A percentile compares a stretch with the other conserved stretches of the same genome.
Evolutionary conservation across 441 rosid species (phyloP).

Genomic region (Gossypium schwendimanii): DNA sequence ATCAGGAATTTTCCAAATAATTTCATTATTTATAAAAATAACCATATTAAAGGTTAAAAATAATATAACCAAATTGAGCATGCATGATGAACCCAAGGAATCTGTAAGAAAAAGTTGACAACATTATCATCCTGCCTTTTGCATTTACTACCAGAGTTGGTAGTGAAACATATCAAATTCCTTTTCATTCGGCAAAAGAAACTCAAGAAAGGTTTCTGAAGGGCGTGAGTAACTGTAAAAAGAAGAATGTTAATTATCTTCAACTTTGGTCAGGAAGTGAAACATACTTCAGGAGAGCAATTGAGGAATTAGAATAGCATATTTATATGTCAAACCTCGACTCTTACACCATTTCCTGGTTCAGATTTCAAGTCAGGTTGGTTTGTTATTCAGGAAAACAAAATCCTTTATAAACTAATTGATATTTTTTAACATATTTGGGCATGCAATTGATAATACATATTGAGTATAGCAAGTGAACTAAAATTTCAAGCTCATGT

Average conservation of each 20-base stretch:
- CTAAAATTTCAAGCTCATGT: background rate
- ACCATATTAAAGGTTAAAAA: background rate
- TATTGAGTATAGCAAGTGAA: background rate
- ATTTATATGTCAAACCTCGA: background rate
- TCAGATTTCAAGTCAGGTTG: background rate
- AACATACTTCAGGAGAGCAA: background rate
- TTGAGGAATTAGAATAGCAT: background rate
- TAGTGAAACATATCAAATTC: background rate
- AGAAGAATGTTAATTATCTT: background rate
- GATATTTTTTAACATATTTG: background rate
- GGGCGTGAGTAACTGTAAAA: background rate
- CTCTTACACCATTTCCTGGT: background rate
- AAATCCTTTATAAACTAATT: background rate
- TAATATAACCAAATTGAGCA: background rate
- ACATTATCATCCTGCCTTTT: background rate
- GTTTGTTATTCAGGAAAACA: background rate
- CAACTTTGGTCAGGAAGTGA: background rate
- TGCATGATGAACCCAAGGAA: background rate
- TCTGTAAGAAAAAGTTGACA: background rate
- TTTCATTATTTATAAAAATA: background rate
- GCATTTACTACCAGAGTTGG: background rate
- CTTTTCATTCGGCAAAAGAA: conserved; percentile 1
- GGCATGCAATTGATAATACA: background rate
- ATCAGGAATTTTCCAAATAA: background rate
- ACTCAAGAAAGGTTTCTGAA: background rate